A percentile compares a stretch with the other conserved stretches of the same genome.
phyloP scores from a whole-genome alignment of 257 asterid genomes.

The Henckelia pumila region DNA sequence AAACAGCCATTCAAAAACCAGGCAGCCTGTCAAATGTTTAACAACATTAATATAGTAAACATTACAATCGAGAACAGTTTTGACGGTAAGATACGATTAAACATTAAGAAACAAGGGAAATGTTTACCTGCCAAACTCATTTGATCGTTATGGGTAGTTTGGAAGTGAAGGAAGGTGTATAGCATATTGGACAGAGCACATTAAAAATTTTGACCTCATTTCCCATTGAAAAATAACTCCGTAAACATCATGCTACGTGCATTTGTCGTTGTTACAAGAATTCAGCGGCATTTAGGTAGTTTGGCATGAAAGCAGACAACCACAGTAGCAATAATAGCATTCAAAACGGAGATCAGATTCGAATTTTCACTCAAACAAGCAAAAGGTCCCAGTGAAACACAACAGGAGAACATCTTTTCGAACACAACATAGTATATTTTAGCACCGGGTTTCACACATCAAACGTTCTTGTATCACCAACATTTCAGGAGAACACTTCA shows the following conservation, averaged over 20 bases:
- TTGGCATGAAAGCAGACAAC: slow-evolving; percentile 49
- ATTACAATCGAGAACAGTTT: slow-evolving; percentile 5
- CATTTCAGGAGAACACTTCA: slow-evolving; percentile 34
- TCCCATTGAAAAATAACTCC: slow-evolving; percentile 37
- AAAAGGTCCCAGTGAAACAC: slow-evolving; percentile 44
- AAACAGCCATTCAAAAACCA: slow-evolving; percentile 47
- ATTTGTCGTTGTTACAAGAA: slow-evolving; percentile 36
- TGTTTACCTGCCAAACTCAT: slow-evolving; percentile 48
- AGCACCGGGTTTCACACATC: slow-evolving; percentile 48
- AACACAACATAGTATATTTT: slow-evolving; percentile 50
- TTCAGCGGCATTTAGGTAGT: slow-evolving; percentile 47
- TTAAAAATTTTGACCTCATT: slow-evolving; percentile 28
- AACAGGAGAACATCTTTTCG: slow-evolving; percentile 47
- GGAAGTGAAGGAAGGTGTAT: slow-evolving; percentile 31
- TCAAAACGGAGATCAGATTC: slow-evolving; percentile 47
- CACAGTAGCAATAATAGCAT: slow-evolving; percentile 58
- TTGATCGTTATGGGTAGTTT: slow-evolving; percentile 32
- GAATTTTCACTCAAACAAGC: slow-evolving; percentile 45
- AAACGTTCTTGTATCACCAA: slow-evolving; percentile 35
- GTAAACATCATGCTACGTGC: slow-evolving; percentile 36
- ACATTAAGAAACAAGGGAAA: slow-evolving; percentile 28
- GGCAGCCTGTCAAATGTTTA: slow-evolving; percentile 72
- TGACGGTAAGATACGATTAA: slow-evolving; percentile 22
- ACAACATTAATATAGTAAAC: slow-evolving; percentile 40
- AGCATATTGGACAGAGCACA: slow-evolving; percentile 35